phyloP scores from a whole-genome alignment of 331 rosid genomes.

The Malus hybrid region DNA sequence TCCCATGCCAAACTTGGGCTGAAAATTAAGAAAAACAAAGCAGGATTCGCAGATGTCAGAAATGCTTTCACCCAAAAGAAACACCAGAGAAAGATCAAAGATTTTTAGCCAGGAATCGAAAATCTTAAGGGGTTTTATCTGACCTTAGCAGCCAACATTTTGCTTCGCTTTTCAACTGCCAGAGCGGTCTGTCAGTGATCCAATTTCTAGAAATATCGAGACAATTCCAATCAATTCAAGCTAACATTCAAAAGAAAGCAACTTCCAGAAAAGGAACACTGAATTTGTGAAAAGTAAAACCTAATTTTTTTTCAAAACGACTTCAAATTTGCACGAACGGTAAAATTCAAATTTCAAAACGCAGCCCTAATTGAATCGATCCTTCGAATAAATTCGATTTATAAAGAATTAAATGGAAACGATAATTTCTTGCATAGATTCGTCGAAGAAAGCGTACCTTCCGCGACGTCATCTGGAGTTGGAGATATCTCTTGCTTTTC shows the following conservation, averaged over 20 bases:
- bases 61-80: not conserved
- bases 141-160: constrained; percentile 9
- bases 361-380: not conserved
- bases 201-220: not conserved
- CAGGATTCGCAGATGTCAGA: not conserved
- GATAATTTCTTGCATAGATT: not conserved
- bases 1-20: not conserved
- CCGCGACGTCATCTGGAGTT: not conserved
- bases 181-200: not conserved
- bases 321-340: not conserved
- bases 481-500: not conserved
- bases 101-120: not conserved
- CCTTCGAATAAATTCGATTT: not conserved
- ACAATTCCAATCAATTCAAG: not conserved
- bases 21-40: not conserved
- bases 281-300: no score
- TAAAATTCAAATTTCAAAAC: not conserved
- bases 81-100: not conserved
- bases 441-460: not conserved
- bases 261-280: not conserved
- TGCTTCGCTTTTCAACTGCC: not conserved
- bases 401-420: not conserved
- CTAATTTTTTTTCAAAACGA: not conserved
- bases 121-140: not conserved
- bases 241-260: not conserved